Base-by-base conservation (phyloP, 495 filamentous ascomycete genomes). In the Gamarada debralockiae region DNA sequence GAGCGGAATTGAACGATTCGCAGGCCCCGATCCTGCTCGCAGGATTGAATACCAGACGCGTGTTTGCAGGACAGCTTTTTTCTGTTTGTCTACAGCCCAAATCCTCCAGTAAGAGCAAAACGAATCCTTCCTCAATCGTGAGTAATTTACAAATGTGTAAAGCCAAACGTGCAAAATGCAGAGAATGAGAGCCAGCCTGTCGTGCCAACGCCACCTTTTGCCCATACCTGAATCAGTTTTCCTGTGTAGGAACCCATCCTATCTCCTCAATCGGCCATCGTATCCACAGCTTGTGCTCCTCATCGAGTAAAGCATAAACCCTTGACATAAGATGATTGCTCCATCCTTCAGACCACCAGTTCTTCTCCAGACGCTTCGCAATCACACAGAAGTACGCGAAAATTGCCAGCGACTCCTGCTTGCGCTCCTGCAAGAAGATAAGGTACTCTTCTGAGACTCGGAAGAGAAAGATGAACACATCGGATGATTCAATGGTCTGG, bases 231-330 rank as follows among this genome's bases (percentile, higher is more conserved):
- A n/a, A n/a, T 34, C 31, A 34, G 31, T 8, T n/a, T 8, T n/a
- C 31, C 8, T n/a, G 31, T 34, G 31, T 8, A 34, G 39, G 39
- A 12, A 42, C 8, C 69, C 69, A 72, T 1, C 68, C 68, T 12
- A 70, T 51, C 36, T 72, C 65, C 37, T 72, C 61, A 13, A 70
- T 65, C 1, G 69, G 68, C 69, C 69, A 70, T 53, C 59, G 63
- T 18, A 72, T 61, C 69, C 66, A 72, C 39, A 62, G 57, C 17
- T 63, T 65, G 42, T 70, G 59, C 49, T 65, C 57, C 14, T 65
- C 58, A 45, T 67, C 60, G 8, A 72, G 43, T 14, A 52, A 42
- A 13, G 57, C 34, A 29, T 68, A 65, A 50, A 72, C 70, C 14
- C 52, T 56, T 22, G 43, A 51, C 10, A 72, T 61, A 12, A 69